Conservation (phyloP, 2,329 filamentous ascomycete species). For the Ophiocordyceps camponoti-leonardi region DNA sequence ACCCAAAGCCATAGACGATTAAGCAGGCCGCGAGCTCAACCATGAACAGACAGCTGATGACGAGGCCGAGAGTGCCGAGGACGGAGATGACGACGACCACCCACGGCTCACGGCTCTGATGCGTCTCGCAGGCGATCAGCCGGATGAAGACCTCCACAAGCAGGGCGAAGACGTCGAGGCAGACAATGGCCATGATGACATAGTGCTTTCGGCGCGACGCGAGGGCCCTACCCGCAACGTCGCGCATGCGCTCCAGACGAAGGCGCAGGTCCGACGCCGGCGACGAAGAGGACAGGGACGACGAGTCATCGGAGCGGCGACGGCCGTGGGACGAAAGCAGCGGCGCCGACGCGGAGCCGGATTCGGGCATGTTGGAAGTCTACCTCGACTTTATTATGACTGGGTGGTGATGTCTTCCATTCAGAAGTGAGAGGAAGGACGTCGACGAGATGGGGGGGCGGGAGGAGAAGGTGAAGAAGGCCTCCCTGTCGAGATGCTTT, state of each 20-base stretch:
- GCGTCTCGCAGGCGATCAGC: conserved; percentile 29
- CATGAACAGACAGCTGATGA: conserved; percentile 49
- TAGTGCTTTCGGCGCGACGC: conserved; percentile 26
- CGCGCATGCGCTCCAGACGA: not conserved
- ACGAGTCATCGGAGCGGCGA: not conserved
- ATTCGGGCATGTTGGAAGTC: not conserved
- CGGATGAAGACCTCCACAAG: conserved; percentile 29
- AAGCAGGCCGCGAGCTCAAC: conserved; percentile 39
- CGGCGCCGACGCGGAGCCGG: not conserved
- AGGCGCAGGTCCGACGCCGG: not conserved
- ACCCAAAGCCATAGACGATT: conserved; percentile 44
- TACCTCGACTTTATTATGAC: not conserved
- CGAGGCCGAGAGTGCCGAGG: conserved; percentile 34
- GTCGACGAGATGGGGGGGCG: too few relatives aligned
- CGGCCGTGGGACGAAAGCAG: not conserved
- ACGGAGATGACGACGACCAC: conserved; percentile 17
- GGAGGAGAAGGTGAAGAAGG: not conserved
- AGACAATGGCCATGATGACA: conserved; percentile 23
- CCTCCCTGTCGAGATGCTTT: not conserved
- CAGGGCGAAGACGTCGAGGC: conserved; percentile 26
- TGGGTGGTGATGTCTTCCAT: not conserved
- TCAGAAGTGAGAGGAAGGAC: too few relatives aligned
- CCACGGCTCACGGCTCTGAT: conserved; percentile 21
- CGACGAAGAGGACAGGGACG: not conserved
- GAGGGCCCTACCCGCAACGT: conserved; percentile 4